These are phyloP conservation scores for Hemileia vastatrix DNA, from an alignment of 1,284 basidiomycete species.

Conservation along the genomic window DNA sequence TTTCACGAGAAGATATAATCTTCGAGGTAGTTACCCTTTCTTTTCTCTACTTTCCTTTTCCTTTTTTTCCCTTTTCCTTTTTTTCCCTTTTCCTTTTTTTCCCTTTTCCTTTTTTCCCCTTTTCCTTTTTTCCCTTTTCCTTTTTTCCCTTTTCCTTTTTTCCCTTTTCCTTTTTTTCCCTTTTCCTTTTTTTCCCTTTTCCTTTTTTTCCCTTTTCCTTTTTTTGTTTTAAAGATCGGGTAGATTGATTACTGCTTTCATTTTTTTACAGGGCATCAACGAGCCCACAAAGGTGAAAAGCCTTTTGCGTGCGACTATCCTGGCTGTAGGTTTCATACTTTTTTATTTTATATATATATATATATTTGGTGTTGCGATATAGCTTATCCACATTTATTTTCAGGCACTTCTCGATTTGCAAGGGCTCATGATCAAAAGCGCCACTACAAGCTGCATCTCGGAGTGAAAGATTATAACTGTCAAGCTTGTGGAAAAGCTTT, in stretches of 20 bases:
- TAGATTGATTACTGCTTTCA: no score
- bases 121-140: neutral
- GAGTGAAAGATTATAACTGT: constrained; percentile 19
- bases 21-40: constrained; percentile 9
- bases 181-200: neutral
- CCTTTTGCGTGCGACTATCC: constrained; percentile 18
- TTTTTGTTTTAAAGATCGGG: no score
- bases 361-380: no score
- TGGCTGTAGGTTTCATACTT: constrained; percentile 7
- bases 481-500: constrained; percentile 13
- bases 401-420: constrained; percentile 15
- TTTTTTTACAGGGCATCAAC: constrained; percentile 21
- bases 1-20: constrained; percentile 14
- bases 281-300: constrained; percentile 20
- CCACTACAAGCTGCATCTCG: constrained; percentile 19
- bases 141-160: neutral
- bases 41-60: neutral
- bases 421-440: constrained; percentile 20
- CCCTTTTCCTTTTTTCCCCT: neutral
- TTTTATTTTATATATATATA: neutral
- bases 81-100: neutral
- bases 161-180: neutral
- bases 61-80: neutral
- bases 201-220: neutral
- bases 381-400: no score